Base-by-base conservation (phyloP, 2,329 filamentous ascomycete species). In the Nigrospora sphaerica region DNA sequence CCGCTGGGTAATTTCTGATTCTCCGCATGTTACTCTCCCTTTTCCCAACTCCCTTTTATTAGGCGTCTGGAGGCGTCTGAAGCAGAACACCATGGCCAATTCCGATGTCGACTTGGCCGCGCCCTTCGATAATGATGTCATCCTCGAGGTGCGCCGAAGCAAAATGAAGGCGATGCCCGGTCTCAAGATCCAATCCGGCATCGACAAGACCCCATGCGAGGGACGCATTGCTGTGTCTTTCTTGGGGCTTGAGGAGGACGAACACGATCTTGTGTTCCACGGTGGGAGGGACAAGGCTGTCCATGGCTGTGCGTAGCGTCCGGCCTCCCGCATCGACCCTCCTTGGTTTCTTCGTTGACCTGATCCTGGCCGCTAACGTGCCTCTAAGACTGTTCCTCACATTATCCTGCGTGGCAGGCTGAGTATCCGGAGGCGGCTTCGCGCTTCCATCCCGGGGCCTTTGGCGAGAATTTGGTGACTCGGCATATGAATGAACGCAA, bases 401-500 rank as follows among this genome's bases (percentile, higher is more conserved):
- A 85, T 58, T 85, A 85, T 54, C 52, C 66, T 0, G 54, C 61
- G 16, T 85, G 81, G 81, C 66, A 62, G 14, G 49, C 60, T 2
- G 75, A 80, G 35, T 72, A 76, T 43, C 80, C 80, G 0, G 59
- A 67, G 0, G 72, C 71, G 1, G 69, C 72, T 1, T 64, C 71
- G 2, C 65, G 68, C 3, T 84, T 85, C 52, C 62, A 67, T 6
- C 71, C 74, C 0, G 81, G 81, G 2, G 79, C 71, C 0, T 85
- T 85, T 51, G 81, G 81, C 7, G 81, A 85, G 63, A 85, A 85
- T 54, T 65, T 85, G 4, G 79, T 82, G 35, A 75, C 70, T 2
- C 62, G 64, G 2, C 65, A 66, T 36, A 75, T 83, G 67, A 83
- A 81, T 54, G 82, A 86, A 63, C 69, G 72, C 33, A 85, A 81